Base-by-base conservation (phyloP, 2,329 filamentous ascomycete species). In the Neurospora crassa region DNA sequence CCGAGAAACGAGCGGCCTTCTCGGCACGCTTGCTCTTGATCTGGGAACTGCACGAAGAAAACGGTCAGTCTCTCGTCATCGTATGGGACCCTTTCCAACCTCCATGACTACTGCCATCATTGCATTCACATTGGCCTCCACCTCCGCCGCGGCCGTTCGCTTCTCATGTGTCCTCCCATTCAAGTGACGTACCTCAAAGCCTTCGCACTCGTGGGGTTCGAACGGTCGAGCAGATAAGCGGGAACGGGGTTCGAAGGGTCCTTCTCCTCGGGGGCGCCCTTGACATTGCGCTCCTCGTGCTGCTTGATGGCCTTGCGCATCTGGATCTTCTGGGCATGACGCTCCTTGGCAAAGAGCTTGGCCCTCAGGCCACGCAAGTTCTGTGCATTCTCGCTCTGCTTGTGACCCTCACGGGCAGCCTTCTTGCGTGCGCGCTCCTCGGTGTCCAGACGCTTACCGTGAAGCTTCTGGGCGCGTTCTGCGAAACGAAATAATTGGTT, bases 301-400 rank as follows among this genome's bases (percentile, higher is more conserved):
- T 93, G 92, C 83, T 92, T 93, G 88, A 99, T 96, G 79, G 90
- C 86, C 87, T 97, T 97, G 83, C 91, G 92, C 91, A 97, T 94
- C 87, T 97, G 93, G 80, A 97, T 97, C 91, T 99, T 99, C 86
- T 99, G 94, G 81, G 94, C 92, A 84, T 94, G 92, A 37, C 96
- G 89, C 86, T 94, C 93, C 88, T 98, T 91, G 82, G 95, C 91
- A 84, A 96, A 91, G 78, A 97, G 85, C 87, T 99, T 99, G 76
- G 96, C 96, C 74, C 93, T 88, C 77, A 98, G 89, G 75, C 96
- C 96, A 73, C 92, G 91, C 79, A 97, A 87, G 82, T 96, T 97
- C 86, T 98, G 95, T 34, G 96, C 94, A 84, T 97, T 91, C 79
- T 96, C 88, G 69, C 92, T 96, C 71, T 89, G 89, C 83, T 94